Evolutionary conservation across 78 protist species (phyloP).

Genomic region (Chrysochromulina tobinii): DNA sequence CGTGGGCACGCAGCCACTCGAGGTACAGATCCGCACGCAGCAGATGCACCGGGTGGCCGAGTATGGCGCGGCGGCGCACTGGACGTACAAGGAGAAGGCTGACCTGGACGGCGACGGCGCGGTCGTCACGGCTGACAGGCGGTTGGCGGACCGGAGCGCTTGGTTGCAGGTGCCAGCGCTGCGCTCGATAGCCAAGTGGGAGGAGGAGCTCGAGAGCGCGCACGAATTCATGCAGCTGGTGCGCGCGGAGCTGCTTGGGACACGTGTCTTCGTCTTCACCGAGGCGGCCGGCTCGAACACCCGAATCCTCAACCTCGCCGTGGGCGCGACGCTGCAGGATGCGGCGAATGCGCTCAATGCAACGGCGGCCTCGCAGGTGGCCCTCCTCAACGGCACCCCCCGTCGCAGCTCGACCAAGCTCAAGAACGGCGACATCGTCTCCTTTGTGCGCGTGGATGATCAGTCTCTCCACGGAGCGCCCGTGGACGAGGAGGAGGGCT

Average conservation of each 20-base stretch:
- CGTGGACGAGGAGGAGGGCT: too few species aligned
- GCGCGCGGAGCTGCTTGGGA: constrained; percentile 17
- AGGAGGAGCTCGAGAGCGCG: not conserved
- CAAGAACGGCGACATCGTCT: constrained; percentile 23
- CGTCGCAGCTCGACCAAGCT: not conserved
- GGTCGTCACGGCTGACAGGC: too few species aligned
- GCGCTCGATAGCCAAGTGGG: too few species aligned
- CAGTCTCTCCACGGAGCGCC: too few species aligned
- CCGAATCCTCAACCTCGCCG: constrained; percentile 10
- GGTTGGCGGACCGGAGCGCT: too few species aligned
- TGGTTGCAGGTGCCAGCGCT: too few species aligned
- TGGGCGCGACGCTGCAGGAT: not conserved
- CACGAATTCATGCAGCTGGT: constrained; percentile 1
- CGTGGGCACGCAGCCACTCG: not conserved
- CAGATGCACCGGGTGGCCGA: not conserved
- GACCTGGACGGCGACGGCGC: too few species aligned
- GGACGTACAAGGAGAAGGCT: not conserved
- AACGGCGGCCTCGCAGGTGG: too few species aligned
- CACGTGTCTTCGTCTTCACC: constrained; percentile 36
- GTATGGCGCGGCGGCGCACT: constrained; percentile 28
- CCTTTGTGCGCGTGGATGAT: not conserved
- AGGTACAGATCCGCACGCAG: constrained; percentile 3
- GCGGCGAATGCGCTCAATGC: not conserved
- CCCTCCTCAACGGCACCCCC: not conserved
- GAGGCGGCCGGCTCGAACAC: not conserved